phyloP scores from a whole-genome alignment of 2,329 filamentous ascomycete species.

The Exophiala sp. region DNA sequence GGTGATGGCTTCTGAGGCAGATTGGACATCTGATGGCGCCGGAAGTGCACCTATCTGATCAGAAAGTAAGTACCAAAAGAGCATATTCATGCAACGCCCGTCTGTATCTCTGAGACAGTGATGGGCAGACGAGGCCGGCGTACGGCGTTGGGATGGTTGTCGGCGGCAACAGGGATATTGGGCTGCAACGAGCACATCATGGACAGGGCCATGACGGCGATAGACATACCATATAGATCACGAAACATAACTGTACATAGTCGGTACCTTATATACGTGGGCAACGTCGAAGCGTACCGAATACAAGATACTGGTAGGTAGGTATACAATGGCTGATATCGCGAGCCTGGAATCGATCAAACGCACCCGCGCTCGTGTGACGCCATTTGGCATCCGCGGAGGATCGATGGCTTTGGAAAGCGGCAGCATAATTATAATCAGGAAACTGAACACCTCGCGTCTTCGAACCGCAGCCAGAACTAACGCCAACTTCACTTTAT shows the following conservation, averaged over 20 bases:
- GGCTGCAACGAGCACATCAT: background rate
- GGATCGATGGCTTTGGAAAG: background rate
- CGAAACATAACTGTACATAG: background rate
- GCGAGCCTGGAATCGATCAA: background rate
- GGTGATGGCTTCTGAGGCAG: constrained; percentile 48
- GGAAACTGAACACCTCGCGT: constrained; percentile 20
- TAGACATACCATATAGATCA: background rate
- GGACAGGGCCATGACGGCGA: background rate
- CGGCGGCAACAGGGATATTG: background rate
- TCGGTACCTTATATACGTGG: too few species aligned
- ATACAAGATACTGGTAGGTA: too few species aligned
- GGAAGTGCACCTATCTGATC: background rate
- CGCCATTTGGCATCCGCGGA: constrained; percentile 1
- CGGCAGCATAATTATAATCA: background rate
- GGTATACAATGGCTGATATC: too few species aligned
- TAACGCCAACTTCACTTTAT: background rate
- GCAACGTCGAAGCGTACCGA: too few species aligned
- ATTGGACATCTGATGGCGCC: background rate
- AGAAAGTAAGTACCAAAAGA: background rate
- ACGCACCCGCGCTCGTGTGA: constrained; percentile 1
- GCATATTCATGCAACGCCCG: background rate
- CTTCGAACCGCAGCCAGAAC: background rate
- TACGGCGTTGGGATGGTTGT: background rate
- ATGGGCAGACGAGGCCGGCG: background rate
- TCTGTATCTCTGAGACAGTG: background rate